phyloP scores from a whole-genome alignment of 2,329 filamentous ascomycete species.

The Fusarium sacchari region DNA sequence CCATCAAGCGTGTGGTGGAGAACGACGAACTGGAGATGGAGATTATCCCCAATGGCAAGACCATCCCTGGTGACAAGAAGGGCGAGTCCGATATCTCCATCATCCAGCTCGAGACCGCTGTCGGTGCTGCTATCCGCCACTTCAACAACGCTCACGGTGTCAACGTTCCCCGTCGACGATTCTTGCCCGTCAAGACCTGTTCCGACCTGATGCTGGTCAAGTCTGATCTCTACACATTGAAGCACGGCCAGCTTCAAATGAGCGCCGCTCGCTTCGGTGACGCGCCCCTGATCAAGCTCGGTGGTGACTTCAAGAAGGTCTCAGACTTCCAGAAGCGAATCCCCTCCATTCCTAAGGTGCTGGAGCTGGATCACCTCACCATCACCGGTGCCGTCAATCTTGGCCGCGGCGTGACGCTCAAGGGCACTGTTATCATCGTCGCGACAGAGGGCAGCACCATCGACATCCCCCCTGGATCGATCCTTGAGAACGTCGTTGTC shows the following conservation, averaged over 20 bases:
- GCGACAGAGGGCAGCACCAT: slow-evolving; percentile 98
- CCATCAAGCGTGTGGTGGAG: slow-evolving; percentile 98
- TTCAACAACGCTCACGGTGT: slow-evolving; percentile 99
- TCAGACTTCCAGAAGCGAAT: slow-evolving; percentile 94
- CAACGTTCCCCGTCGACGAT: slow-evolving; percentile 96
- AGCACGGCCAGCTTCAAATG: slow-evolving; percentile 98
- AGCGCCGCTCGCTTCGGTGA: slow-evolving; percentile 96
- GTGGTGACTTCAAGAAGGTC: slow-evolving; percentile 99
- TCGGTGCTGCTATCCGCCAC: slow-evolving; percentile 97
- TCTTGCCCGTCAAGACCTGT: slow-evolving; percentile 99
- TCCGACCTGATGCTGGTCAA: slow-evolving; percentile 99
- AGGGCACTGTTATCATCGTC: slow-evolving; percentile 99
- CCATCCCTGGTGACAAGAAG: slow-evolving; percentile 98
- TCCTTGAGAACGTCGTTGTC: slow-evolving; percentile 98
- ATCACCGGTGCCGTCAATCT: slow-evolving; percentile 98
- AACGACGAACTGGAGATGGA: slow-evolving; percentile 99
- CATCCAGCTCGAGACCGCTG: slow-evolving; percentile 97
- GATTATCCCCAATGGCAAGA: slow-evolving; percentile 99
- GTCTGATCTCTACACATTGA: slow-evolving; percentile 97
- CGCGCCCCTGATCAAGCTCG: slow-evolving; percentile 97
- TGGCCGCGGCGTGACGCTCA: slow-evolving; percentile 92
- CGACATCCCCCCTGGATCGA: slow-evolving; percentile 94
- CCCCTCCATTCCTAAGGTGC: slow-evolving; percentile 86
- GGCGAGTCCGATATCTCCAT: slow-evolving; percentile 98
- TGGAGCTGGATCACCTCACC: slow-evolving; percentile 93